Base-by-base conservation (phyloP, 2,329 filamentous ascomycete genomes). In the Arthroderma sp. region DNA sequence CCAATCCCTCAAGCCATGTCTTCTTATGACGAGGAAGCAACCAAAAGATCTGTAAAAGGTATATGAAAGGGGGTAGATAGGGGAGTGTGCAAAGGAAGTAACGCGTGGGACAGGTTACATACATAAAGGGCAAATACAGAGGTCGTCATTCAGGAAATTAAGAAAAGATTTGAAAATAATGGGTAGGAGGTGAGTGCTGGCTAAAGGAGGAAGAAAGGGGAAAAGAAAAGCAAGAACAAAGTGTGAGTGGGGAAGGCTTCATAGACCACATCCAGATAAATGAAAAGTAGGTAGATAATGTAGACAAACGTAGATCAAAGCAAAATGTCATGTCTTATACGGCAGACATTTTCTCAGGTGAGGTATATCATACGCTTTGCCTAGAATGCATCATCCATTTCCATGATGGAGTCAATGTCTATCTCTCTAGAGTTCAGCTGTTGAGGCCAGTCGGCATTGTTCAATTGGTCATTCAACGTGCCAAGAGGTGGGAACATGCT, bases 241-340 rank as follows among this genome's bases (percentile, higher is more conserved):
- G 4, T 47, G 25, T 51, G 47, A 51, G 47, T 51, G 47, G 47
- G 47, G 47, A 51, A 51, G 47, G 47, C 25, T 33, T 51, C 47
- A 19, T 33, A 51, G 17, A 51, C 25, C 47, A 51, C 47, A 31
- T 51, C 47, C 47, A 51, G 25, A 33, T 51, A 31, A 23, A 23
- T 23, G 21, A 47, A 47, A 47, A 47, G n/a, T n/a, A 43, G 7
- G 23, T 43, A 11, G 31, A 5, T 21, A 43, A 43, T 7, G 15
- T 28, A 28, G 25, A 31, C 23, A 21, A 28, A 13, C n/a, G 28
- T 33, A 51, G 41, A 47, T 47, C 41, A 47, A 13, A 17, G 41
- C 21, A 25, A 47, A 19, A 47, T 13, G 35, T 5, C 3, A 37
- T 37, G 35, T 13, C 35, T 13, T 37, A 37, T 21, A 23, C 3